These are phyloP conservation scores for Clavispora phyllophila DNA, from an alignment of 805 yeast genomes.

Conservation along the genomic window DNA sequence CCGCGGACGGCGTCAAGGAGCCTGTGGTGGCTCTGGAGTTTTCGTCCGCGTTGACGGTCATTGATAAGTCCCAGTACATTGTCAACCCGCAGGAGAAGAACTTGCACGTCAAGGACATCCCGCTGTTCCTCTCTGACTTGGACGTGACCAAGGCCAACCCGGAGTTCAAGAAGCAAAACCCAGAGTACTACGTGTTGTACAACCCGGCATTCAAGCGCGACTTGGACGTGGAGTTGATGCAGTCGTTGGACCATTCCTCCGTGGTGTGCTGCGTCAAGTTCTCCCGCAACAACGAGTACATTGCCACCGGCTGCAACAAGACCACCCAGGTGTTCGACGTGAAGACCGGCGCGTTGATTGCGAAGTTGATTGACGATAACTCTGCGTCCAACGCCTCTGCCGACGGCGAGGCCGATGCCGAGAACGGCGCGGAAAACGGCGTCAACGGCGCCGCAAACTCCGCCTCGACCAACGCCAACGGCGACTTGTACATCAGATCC, in stretches of 20 bases:
- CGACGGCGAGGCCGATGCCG: constrained; percentile 12
- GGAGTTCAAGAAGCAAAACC: constrained; percentile 73
- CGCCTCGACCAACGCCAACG: constrained; percentile 50
- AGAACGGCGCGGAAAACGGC: constrained; percentile 36
- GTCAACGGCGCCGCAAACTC: constrained; percentile 25
- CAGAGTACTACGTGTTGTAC: constrained; percentile 82
- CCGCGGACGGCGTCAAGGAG: constrained; percentile 6
- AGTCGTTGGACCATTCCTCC: constrained; percentile 85
- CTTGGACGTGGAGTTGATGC: constrained; percentile 83
- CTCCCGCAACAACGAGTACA: constrained; percentile 81
- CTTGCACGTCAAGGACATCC: constrained; percentile 66
- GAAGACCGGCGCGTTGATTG: constrained; percentile 83
- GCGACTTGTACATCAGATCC: constrained; percentile 88
- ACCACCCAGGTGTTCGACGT: constrained; percentile 93
- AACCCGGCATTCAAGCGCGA: constrained; percentile 69
- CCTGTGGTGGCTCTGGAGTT: constrained; percentile 24
- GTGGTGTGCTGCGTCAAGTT: constrained; percentile 97
- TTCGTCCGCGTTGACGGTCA: constrained; percentile 29
- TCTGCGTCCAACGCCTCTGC: constrained; percentile 19
- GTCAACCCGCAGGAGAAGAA: constrained; percentile 42
- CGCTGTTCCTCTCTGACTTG: constrained; percentile 74
- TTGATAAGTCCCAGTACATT: constrained; percentile 38
- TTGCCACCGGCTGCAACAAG: constrained; percentile 97
- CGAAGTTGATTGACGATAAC: constrained; percentile 77
- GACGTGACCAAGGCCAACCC: constrained; percentile 75